Conservation (phyloP, 768 basidiomycete species). For the Pholiota microspora region DNA sequence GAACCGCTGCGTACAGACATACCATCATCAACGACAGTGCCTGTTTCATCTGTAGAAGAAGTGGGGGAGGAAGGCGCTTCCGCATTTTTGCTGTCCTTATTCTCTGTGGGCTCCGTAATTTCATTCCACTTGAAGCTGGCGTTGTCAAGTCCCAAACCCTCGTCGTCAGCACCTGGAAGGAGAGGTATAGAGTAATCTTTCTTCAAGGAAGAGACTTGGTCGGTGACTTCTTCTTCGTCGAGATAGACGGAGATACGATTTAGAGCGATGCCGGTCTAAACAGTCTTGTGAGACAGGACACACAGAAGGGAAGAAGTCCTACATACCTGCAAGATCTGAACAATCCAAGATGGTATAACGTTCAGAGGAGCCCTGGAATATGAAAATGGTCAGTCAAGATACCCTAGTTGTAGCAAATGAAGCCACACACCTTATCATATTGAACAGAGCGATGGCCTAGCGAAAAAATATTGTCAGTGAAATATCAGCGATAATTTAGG, state of each 20-base stretch:
- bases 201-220: conserved; percentile 67
- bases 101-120: conserved; percentile 30
- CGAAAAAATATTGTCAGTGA: background rate
- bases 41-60: conserved; percentile 17
- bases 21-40: conserved; percentile 21
- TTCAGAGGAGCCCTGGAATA: conserved; percentile 61
- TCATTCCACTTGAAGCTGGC: conserved; percentile 66
- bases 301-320: background rate
- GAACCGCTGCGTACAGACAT: conserved; percentile 17
- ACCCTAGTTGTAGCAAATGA: background rate
- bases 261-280: conserved; percentile 58
- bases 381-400: background rate
- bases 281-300: background rate
- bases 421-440: conserved; percentile 67
- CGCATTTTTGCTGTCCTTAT: conserved; percentile 18
- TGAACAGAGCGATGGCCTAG: conserved; percentile 77
- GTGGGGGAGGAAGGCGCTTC: conserved; percentile 11
- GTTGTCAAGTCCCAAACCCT: conserved; percentile 54
- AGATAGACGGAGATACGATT: conserved; percentile 68
- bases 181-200: conserved; percentile 27
- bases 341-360: conserved; percentile 76
- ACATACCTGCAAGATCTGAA: conserved; percentile 68
- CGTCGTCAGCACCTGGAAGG: conserved; percentile 28
- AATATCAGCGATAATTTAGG: background rate
- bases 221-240: conserved; percentile 67